These are phyloP conservation scores for Thermomucor indicae-seudaticae DNA, from an alignment of 371 early-diverging fungal genomes.

Conservation along the genomic window DNA sequence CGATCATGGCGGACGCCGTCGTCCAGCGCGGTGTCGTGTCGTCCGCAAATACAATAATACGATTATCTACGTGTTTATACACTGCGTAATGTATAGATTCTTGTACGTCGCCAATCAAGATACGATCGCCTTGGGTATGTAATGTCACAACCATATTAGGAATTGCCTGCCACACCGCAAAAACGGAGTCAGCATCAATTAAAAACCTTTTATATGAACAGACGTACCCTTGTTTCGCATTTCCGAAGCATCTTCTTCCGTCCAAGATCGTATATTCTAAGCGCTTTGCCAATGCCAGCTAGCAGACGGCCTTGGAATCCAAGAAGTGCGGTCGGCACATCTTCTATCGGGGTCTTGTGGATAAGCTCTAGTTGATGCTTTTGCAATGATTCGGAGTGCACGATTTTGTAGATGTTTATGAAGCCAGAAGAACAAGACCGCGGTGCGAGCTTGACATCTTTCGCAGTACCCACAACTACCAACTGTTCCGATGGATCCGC, in stretches of 20 bases:
- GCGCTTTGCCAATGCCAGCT: slow-evolving; percentile 83
- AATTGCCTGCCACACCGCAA: slow-evolving; percentile 34
- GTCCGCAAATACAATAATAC: slow-evolving; percentile 87
- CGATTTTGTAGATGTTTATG: slow-evolving; percentile 74
- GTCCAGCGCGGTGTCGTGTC: slow-evolving; percentile 91
- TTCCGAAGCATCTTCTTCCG: slow-evolving; percentile 88
- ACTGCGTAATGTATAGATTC: slow-evolving; percentile 83
- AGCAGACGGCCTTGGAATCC: slow-evolving; percentile 88
- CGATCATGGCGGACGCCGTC: slow-evolving; percentile 75
- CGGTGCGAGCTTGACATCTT: slow-evolving; percentile 69
- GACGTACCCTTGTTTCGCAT: slow-evolving; percentile 70
- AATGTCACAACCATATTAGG: slow-evolving; percentile 73
- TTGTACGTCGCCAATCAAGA: slow-evolving; percentile 83
- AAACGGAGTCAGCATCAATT: too few relatives aligned
- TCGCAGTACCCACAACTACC: slow-evolving; percentile 86
- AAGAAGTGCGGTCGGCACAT: slow-evolving; percentile 77
- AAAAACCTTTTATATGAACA: not conserved
- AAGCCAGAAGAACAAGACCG: slow-evolving; percentile 66
- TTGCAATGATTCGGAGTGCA: slow-evolving; percentile 49
- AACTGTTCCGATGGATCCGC: slow-evolving; percentile 42
- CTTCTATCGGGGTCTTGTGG: slow-evolving; percentile 86
- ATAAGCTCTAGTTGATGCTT: slow-evolving; percentile 61
- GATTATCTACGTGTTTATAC: slow-evolving; percentile 73
- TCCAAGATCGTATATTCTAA: slow-evolving; percentile 93
- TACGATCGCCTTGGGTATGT: slow-evolving; percentile 82